These are phyloP conservation scores for Echinochloa phyllopogon DNA, from an alignment of 176 grass and related monocot genomes.

Conservation along the genomic window DNA sequence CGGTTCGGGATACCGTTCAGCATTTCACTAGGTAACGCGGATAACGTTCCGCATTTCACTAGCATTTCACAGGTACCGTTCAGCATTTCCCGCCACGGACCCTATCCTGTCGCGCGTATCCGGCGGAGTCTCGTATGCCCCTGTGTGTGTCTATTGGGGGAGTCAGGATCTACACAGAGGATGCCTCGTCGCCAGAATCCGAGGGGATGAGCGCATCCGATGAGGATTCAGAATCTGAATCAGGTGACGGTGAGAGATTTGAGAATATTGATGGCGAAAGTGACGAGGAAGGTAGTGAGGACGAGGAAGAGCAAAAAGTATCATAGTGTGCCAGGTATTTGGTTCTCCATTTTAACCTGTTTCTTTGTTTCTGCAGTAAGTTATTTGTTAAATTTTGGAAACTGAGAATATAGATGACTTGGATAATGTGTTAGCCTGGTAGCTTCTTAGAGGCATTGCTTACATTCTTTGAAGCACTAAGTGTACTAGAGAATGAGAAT, in stretches of 20 bases:
- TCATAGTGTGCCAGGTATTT: slow-evolving; percentile 58
- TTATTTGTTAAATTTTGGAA: neutral
- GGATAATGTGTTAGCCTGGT: neutral
- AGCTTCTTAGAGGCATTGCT: neutral
- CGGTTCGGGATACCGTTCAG: neutral
- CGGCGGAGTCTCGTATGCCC: too few species aligned
- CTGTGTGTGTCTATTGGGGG: slow-evolving; percentile 85
- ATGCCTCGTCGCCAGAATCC: slow-evolving; percentile 67
- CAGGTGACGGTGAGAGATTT: slow-evolving; percentile 33
- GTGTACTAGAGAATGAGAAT: too few species aligned
- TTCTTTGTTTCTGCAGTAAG: slow-evolving; percentile 5
- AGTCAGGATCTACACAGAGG: slow-evolving; percentile 79
- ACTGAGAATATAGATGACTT: neutral
- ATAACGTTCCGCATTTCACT: too few species aligned
- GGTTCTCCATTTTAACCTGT: neutral
- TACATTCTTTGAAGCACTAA: too few species aligned
- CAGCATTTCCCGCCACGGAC: too few species aligned
- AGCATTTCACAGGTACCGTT: too few species aligned
- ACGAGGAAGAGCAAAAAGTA: slow-evolving; percentile 59
- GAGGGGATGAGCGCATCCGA: slow-evolving; percentile 51
- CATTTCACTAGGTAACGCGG: too few species aligned
- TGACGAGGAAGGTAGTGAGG: slow-evolving; percentile 30
- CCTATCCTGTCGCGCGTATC: too few species aligned
- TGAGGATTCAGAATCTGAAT: slow-evolving; percentile 42
- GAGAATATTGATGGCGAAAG: slow-evolving; percentile 39